phyloP scores from a whole-genome alignment of 2,329 filamentous ascomycete species.

The Penicillium fuscoglaucum region DNA sequence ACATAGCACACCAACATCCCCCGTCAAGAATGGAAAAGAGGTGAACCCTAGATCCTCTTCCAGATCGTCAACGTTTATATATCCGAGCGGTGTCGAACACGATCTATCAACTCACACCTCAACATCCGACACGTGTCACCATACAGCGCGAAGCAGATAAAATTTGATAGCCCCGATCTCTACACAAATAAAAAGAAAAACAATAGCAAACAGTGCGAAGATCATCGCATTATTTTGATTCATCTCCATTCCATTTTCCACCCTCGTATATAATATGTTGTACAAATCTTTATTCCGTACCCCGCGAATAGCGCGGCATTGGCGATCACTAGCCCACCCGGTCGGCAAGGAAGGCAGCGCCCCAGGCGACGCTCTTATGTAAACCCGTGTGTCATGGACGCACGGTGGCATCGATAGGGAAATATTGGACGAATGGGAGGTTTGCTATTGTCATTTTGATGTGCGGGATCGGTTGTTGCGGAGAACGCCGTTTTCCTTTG shows the following conservation, averaged over 20 bases:
- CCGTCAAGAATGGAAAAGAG: not conserved
- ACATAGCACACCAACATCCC: not conserved
- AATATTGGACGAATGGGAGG: not conserved
- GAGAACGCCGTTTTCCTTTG: not conserved
- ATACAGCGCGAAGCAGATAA: not conserved
- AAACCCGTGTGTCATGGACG: not conserved
- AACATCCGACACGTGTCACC: slow-evolving; percentile 4
- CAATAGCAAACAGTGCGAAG: not conserved
- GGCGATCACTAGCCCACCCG: not conserved
- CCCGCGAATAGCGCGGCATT: not conserved
- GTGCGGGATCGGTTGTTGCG: not conserved
- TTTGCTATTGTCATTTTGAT: not conserved
- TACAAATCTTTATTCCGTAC: not conserved
- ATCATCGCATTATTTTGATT: not conserved
- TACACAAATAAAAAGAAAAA: not conserved
- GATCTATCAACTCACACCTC: slow-evolving; percentile 7
- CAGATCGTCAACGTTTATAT: not conserved
- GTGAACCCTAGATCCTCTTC: not conserved
- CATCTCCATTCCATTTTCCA: not conserved
- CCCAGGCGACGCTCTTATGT: not conserved
- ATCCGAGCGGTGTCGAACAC: not conserved
- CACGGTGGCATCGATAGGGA: not conserved
- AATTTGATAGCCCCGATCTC: not conserved
- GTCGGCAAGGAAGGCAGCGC: not conserved
- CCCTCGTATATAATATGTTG: not conserved